Evolutionary conservation across 2,329 filamentous ascomycete species (phyloP).

Genomic region (Grosmannia huntii): DNA sequence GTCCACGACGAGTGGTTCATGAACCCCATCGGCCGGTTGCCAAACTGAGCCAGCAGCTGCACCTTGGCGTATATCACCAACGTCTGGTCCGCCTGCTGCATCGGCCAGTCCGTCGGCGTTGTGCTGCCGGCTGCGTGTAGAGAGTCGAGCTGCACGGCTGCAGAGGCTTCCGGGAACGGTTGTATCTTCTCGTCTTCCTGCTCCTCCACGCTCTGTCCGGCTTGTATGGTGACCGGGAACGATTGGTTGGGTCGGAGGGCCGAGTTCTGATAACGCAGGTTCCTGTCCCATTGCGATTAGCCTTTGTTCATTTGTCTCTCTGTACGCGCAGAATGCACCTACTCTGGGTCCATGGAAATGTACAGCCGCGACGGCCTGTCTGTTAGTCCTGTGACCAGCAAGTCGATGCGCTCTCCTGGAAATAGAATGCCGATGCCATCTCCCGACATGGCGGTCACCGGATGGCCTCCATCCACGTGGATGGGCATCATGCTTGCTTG

Average conservation of each 20-base stretch:
- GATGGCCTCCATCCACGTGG: constrained; percentile 9
- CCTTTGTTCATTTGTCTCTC: background rate
- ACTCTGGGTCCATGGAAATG: constrained; percentile 1
- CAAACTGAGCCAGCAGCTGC: constrained; percentile 5
- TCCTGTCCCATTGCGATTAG: background rate
- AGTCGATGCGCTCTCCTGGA: constrained; percentile 3
- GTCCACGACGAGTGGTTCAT: constrained; percentile 12
- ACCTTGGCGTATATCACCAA: constrained; percentile 8
- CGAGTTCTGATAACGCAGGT: background rate
- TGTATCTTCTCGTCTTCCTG: background rate
- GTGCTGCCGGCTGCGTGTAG: background rate
- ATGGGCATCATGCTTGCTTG: constrained; percentile 4
- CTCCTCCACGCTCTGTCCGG: background rate
- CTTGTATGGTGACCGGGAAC: background rate
- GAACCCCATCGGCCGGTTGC: constrained; percentile 9
- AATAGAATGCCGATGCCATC: constrained; percentile 1
- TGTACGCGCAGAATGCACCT: background rate
- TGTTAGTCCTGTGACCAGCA: background rate
- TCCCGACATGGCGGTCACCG: background rate
- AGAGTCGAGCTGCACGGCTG: background rate
- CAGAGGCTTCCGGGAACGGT: background rate
- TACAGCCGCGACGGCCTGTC: background rate
- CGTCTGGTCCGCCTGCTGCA: background rate
- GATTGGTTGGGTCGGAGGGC: background rate
- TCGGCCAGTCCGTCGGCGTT: background rate